Base-by-base conservation (phyloP, 176 grass and related monocot species). In the Aegilops tauschii region DNA sequence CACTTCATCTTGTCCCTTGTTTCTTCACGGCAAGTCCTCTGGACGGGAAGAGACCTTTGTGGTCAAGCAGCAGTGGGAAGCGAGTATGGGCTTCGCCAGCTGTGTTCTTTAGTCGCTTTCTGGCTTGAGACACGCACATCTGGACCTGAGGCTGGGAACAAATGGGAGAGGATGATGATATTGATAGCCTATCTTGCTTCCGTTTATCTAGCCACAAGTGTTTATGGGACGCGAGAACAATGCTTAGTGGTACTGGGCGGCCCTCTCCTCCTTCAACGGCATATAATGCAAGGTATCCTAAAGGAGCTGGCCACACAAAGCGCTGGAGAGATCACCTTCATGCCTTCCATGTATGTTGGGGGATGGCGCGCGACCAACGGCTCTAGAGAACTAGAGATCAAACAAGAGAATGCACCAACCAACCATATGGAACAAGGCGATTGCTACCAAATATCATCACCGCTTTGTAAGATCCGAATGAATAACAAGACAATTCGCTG, bases 151-250 rank as follows among this genome's bases (percentile, higher is more conserved):
- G 83, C 62, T 77, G 36, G 16, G 65, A 76, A 62, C 56, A 81
- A 72, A 84, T 76, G 67, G 34, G 69, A 84, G 16, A 91, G 34
- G 5, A 77, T 0, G 80, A 78, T 17, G 78, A 80, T 89, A 47
- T 18, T 66, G 83, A 92, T 86, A 89, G 62, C 73, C 34, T 35
- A 35, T 83, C 31, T 36, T n/a, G 68, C 20, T 82, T 44, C 9
- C 3, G 17, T 29, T 36, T 12, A 17, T 30, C 27, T 2, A 59
- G 36, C 35, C 84, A 92, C 69, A 86, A 61, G 79, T 50, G 74
- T 63, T 84, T 79, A 5, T 52, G 3, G 1, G 13, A 16, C 13
- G 0, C 1, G 10, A 14, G 9, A 58, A 34, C 65, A 66, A 81
- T 37, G 77, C 80, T 61, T 76, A 87, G 37, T 65, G 39, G 50